phyloP scores from a whole-genome alignment of 108 stramenopile species.

The Nitzschia sp. region DNA sequence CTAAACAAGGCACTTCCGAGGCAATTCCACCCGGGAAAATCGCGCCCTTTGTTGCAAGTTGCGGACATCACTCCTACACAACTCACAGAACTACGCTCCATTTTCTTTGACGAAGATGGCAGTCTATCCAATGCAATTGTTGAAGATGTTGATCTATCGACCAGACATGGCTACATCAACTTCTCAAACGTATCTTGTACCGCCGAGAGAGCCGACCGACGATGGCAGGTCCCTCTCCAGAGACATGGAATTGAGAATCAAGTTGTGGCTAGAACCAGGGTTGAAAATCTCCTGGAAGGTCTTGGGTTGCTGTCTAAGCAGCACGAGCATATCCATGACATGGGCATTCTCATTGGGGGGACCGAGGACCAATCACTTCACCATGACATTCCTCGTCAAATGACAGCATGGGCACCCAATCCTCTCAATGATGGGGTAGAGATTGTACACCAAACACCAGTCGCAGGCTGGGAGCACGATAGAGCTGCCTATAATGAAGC shows the following conservation, averaged over 20 bases:
- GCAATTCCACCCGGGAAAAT: slow-evolving; percentile 10
- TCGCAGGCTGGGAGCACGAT: slow-evolving; percentile 36
- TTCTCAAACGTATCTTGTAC: slow-evolving; percentile 20
- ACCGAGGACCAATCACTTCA: slow-evolving; percentile 41
- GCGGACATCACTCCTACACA: slow-evolving; percentile 3
- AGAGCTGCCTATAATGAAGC: slow-evolving; percentile 38
- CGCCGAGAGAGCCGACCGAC: slow-evolving; percentile 12
- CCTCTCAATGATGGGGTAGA: background rate
- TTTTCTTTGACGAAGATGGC: slow-evolving; percentile 36
- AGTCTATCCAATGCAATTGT: slow-evolving; percentile 12
- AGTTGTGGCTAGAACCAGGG: slow-evolving; percentile 8
- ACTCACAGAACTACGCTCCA: slow-evolving; percentile 9
- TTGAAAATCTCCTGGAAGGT: slow-evolving; percentile 19
- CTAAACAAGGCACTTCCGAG: slow-evolving; percentile 25
- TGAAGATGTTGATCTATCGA: slow-evolving; percentile 17
- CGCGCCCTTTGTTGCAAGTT: slow-evolving; percentile 12
- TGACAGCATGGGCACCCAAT: slow-evolving; percentile 21
- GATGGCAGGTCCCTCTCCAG: slow-evolving; percentile 38
- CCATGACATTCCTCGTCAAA: slow-evolving; percentile 38
- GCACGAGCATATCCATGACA: slow-evolving; percentile 24
- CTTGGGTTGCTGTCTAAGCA: slow-evolving; percentile 6
- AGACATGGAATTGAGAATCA: background rate
- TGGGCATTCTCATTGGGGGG: slow-evolving; percentile 36
- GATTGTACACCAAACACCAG: background rate
- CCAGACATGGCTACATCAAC: slow-evolving; percentile 29